Evolutionary conservation across 2,329 filamentous ascomycete genomes (phyloP), one percentile per base, ranked within the genome.

Genomic region (Pseudopyricularia cyperi): DNA sequence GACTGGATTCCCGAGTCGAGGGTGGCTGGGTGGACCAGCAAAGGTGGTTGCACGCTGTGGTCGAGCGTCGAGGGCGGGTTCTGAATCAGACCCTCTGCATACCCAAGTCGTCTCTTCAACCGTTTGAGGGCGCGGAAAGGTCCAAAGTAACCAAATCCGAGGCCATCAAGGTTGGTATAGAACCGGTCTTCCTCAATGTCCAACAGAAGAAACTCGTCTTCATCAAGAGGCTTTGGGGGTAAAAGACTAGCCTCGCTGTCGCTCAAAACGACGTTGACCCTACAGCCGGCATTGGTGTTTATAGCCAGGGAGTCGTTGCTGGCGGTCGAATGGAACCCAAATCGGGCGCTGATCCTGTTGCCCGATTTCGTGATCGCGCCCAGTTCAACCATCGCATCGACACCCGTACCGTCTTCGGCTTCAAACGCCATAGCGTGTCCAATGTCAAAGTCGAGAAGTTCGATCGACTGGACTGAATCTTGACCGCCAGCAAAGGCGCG

Each of bases 1-100:
- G 62, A 55, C 53, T 71, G 68, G 52, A 71, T 61, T 3, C 64
- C 63, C 1, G 57, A 57, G 46, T 70, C 68, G 0, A 71, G 57
- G 2, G 60, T 55, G 1, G 56, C 62, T 0, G 68, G 67, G 39
- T 69, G 67, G 1, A 70, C 56, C 7, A 65, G 52, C 4, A 61
- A 51, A 14, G 37, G 37, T 19, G 37, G 37, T 42, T 11, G 17
- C n/a, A 42, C 15, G 9, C 22, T 8, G 17, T n/a, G 3, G 11
- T 42, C 37, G 3, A 42, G 11, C 12, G 35, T 26, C 1, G 44
- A 32, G 4, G 26, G 7, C 15, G 47, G 14, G 30, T 33, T 33
- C 28, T n/a, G 26, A 8, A 33, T 32, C 9, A 32, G 17, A 2
- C 26, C 47, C 15, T 32, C 47, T 7, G 44, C 44, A 15, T 47